Percentiles rank a stretch among this genome's conserved stretches.
These are phyloP conservation scores for Gymnopilus dilepis DNA, from an alignment of 768 basidiomycete genomes.

Conservation along the genomic window DNA sequence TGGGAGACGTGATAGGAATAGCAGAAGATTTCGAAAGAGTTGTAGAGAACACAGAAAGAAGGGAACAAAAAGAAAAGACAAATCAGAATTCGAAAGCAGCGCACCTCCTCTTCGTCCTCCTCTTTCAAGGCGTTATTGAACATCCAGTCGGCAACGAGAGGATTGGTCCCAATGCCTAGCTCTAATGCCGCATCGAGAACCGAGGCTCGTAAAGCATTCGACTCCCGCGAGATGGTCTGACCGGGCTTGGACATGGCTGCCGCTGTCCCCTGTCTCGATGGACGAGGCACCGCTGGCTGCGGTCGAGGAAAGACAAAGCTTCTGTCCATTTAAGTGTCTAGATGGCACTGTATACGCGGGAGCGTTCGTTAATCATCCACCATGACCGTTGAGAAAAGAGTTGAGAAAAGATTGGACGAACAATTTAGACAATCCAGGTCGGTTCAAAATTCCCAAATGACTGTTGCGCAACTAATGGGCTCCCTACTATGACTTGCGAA, in stretches of 20 bases:
- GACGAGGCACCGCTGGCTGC: slow-evolving; percentile 28
- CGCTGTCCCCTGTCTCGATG: background rate
- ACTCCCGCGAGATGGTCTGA: slow-evolving; percentile 46
- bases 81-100: slow-evolving; percentile 3
- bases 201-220: slow-evolving; percentile 68
- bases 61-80: background rate
- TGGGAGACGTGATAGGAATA: background rate
- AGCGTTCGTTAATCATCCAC: too few relatives aligned
- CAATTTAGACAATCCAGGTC: background rate
- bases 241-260: background rate
- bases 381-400: too few relatives aligned
- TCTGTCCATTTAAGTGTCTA: slow-evolving; percentile 31
- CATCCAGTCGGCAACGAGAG: slow-evolving; percentile 72
- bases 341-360: background rate
- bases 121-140: slow-evolving; percentile 65
- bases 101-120: slow-evolving; percentile 56
- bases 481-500: background rate
- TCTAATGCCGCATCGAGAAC: slow-evolving; percentile 76
- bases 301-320: slow-evolving; percentile 39
- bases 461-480: background rate
- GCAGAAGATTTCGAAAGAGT: background rate
- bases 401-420: too few relatives aligned
- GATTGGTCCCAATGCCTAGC: slow-evolving; percentile 64
- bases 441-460: background rate
- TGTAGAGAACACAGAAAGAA: background rate